Base-by-base conservation (phyloP, 1,284 basidiomycete genomes). In the Taiwanofungus camphoratus region DNA sequence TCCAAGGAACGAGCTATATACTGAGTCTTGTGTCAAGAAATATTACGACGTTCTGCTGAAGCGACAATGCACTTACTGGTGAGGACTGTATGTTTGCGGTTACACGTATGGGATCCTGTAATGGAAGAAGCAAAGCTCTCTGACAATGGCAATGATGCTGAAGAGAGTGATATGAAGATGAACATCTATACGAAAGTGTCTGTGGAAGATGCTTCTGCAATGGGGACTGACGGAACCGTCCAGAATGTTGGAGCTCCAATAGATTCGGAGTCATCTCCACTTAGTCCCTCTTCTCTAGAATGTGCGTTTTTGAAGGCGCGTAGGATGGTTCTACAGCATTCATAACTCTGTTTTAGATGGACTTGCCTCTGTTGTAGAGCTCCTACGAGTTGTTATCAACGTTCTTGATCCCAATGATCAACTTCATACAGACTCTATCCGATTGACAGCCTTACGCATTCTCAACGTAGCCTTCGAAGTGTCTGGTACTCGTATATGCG, bases 371-470 rank as follows among this genome's bases (percentile, higher is more conserved):
- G 85, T 97, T 39, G 71, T 93, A 19, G 96, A 99, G 61, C 80
- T 99, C 3, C 72, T 99, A 29, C 85, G 94, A 2, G 96, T 99
- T 21, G 77, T 99, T 37, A 84, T 97, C 55, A 94, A 95, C 51
- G 87, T 99, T 18, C 75, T 99, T 20, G 93, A 99, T 62, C 96
- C 96, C 13, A 87, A 82, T 54, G 93, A 96, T 57, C 84, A 91
- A 51, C 82, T 94, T 42, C 95, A 99, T 62, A 98, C 96, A 4
- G 94, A 98, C 62, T 92, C 94, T 3, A 98, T 96, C 54, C 84
- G 96, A 5, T 71, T 97, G 9, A 87, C 91, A 36, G 89, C 93
- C 1, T 76, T 99, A 24, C 79, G 86, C 1, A 87, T 96, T 42
- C 74, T 99, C 39, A 93, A 92, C 56, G 75, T 85, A n/a, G 84